Base-by-base conservation (phyloP, 345 rosid species). In the Gossypium ekmanianum region DNA sequence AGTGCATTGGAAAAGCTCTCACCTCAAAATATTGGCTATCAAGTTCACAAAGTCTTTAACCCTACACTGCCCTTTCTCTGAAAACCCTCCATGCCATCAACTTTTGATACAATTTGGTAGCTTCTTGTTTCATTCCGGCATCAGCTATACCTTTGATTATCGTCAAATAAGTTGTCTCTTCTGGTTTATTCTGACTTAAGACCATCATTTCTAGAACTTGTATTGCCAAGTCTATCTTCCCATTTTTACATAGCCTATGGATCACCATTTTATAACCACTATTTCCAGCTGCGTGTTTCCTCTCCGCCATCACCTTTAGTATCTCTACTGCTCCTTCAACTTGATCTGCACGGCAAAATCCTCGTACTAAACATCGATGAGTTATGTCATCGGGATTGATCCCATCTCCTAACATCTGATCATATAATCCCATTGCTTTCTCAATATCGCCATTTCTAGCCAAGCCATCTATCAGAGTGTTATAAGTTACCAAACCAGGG, bases 371-470 rank as follows among this genome's bases (percentile, higher is more conserved):
- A 34, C 88, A 81, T 18, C 91, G 85, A 72, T 88, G 92, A 7
- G 94, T 88, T 51, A 94, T 87, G 72, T 89, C 92, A 84, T 94
- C 97, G 0, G 98, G 94, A 51, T 47, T 27, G 44, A 92, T 85
- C 74, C 90, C 88, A 61, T 74, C 74, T 54, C 81, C 87, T 50
- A 76, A 52, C 94, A 94, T 89, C 75, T 81, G 87, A 45, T 74
- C 57, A 74, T 90, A 90, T 24, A 90, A 62, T 54, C 27, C 71
- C 81, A 82, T 73, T 8, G 98, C 92, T 74, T 84, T 83, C 69
- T 84, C 80, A 88, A 87, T 80, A 64, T 71, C 63, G 11, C 91
- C 88, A 75, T 75, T 83, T 84, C 77, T 88, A n/a, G 86, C 79
- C 14, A 91, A 75, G 68, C 90, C 93, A 78, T 92, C 94, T 43